Percentiles rank a stretch among this genome's conserved stretches.
These are phyloP conservation scores for Collybiopsis confluens DNA, from an alignment of 768 basidiomycete genomes.

Conservation along the genomic window DNA sequence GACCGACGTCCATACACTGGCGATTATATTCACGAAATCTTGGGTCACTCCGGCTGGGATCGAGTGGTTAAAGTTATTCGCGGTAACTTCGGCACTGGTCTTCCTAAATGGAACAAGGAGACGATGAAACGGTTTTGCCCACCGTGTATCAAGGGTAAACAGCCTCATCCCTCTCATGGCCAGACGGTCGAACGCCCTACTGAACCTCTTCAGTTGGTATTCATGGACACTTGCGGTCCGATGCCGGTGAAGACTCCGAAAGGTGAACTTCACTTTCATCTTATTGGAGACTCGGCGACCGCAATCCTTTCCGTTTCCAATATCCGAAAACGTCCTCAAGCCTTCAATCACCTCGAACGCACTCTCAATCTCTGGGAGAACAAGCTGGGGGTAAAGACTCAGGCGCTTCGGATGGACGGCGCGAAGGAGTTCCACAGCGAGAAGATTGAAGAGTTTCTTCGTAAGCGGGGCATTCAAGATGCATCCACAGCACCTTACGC, in stretches of 20 bases:
- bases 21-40: background rate
- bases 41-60: background rate
- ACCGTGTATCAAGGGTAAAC: background rate
- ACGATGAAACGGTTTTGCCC: background rate
- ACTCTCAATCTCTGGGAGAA: too few relatives aligned
- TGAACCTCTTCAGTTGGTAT: background rate
- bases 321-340: too few relatives aligned
- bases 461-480: constrained; percentile 19
- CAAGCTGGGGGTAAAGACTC: too few relatives aligned
- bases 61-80: background rate
- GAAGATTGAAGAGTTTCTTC: background rate
- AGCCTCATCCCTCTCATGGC: background rate
- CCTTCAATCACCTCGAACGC: too few relatives aligned
- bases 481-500: constrained; percentile 19
- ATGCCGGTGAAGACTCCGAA: too few relatives aligned
- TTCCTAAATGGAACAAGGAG: background rate
- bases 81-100: background rate
- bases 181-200: background rate
- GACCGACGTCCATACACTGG: too few relatives aligned
- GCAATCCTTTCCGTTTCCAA: too few relatives aligned
- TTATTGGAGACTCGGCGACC: too few relatives aligned
- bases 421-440: background rate
- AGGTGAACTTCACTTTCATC: too few relatives aligned
- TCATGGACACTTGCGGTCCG: too few relatives aligned
- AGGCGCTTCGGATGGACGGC: background rate